Evolutionary conservation across 345 rosid species (phyloP), one percentile per base, ranked within the genome.

Genomic region (Salix exigua): DNA sequence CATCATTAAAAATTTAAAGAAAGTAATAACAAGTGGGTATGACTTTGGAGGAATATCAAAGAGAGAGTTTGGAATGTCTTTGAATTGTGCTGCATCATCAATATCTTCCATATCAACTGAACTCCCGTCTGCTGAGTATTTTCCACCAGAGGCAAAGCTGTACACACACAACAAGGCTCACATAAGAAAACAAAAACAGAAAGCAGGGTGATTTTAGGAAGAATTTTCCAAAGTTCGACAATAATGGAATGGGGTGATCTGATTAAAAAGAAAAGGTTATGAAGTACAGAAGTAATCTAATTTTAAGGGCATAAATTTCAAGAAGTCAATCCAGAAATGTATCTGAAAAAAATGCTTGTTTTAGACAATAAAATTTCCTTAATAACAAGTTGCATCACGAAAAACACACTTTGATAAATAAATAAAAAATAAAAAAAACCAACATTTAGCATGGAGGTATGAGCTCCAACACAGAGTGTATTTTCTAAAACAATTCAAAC

Each of bases 1-100:
- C 91, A 88, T 90, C 84, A 84, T 81, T 77, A 90, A 55, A 68
- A 90, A 86, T 78, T 86, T 90, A 6, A 66, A 74, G 61, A 88
- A 88, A 33, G 93, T 87, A 62, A 90, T 82, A 18, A 87, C 78
- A 31, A 90, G 88, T 25, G 91, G 93, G 73, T 72, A 90, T 10
- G 75, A 68, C 37, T 68, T 51, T 2, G 77, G 44, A 35, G 85
- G 80, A 69, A 86, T 76, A 18, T 78, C 86, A 26, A 69, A 51
- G 38, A 89, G 82, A 1, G 90, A 83, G 78, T 89, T 85, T 0
- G 87, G 88, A 8, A 85, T 82, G 60, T 82, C 86, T 71, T 82
- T 77, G 74, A 87, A 90, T 23, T 77, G 77, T 33, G 80, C 77
- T 1, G 68, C 75, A 66, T 65, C 84, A 35, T 85, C 87, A 60